These are phyloP conservation scores for Dactylonectria macrodidyma DNA, from an alignment of 2,329 filamentous ascomycete species.

Conservation along the genomic window DNA sequence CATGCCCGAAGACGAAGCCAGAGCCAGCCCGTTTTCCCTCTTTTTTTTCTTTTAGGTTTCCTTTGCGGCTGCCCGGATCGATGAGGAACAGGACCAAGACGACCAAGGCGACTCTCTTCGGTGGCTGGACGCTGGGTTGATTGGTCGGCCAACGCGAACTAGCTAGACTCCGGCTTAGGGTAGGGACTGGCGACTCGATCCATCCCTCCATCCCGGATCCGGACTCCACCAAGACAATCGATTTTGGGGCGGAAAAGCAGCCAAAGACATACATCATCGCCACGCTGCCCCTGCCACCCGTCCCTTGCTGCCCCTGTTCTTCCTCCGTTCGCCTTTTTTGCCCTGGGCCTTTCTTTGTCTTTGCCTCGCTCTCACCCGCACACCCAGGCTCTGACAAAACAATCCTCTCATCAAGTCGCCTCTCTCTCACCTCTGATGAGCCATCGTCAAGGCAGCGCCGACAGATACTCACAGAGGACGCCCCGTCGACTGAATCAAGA, in stretches of 20 bases:
- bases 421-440: constrained; percentile 20
- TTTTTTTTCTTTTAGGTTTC: constrained; percentile 19
- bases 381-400: constrained; percentile 1
- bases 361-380: constrained; percentile 23
- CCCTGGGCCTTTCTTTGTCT: too few species aligned
- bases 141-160: constrained; percentile 47
- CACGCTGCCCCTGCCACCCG: constrained; percentile 49
- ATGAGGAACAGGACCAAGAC: constrained; percentile 42
- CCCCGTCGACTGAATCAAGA: constrained; percentile 5
- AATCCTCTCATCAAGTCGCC: background rate
- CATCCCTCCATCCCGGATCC: constrained; percentile 53
- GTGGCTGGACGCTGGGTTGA: constrained; percentile 46
- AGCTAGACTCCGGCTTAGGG: constrained; percentile 45
- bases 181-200: constrained; percentile 44
- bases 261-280: constrained; percentile 53
- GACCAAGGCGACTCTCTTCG: constrained; percentile 36
- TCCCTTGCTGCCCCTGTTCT: constrained; percentile 46
- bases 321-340: constrained; percentile 33
- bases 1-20: background rate
- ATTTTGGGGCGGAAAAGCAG: constrained; percentile 51
- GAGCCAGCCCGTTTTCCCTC: background rate
- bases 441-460: constrained; percentile 10
- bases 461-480: constrained; percentile 3
- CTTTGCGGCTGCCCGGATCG: constrained; percentile 33
- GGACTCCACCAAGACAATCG: constrained; percentile 52